phyloP scores from a whole-genome alignment of 371 early-diverging fungal species.

The Quaeritorhiza haematococci region DNA sequence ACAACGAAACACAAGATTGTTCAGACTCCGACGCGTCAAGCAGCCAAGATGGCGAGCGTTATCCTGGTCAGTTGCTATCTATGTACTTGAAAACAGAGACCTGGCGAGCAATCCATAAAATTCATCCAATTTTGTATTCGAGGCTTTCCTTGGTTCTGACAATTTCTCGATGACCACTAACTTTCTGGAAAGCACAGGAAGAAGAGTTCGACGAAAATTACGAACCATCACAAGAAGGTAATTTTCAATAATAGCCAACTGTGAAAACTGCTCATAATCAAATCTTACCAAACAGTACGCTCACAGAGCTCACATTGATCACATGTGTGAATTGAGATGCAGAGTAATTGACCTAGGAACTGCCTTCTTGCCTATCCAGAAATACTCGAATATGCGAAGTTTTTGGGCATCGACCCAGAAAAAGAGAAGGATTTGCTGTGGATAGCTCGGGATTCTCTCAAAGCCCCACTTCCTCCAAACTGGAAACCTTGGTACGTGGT shows the following conservation, averaged over 20 bases:
- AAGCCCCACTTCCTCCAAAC: slow-evolving; percentile 49
- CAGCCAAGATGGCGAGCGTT: no score
- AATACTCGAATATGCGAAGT: slow-evolving; percentile 52
- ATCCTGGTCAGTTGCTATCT: no score
- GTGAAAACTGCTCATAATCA: no score
- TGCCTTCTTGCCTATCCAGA: no score
- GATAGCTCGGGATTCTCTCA: slow-evolving; percentile 53
- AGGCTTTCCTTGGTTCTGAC: no score
- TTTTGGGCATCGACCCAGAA: slow-evolving; percentile 50
- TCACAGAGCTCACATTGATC: neutral
- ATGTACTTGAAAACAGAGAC: no score
- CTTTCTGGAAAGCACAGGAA: slow-evolving; percentile 6
- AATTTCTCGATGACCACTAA: neutral
- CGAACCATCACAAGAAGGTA: slow-evolving; percentile 51
- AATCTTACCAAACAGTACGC: neutral
- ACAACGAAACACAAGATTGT: no score
- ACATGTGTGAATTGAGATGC: neutral
- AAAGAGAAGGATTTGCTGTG: slow-evolving; percentile 47
- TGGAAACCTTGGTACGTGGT: slow-evolving; percentile 61
- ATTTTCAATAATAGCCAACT: no score
- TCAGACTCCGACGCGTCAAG: no score
- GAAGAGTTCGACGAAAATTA: slow-evolving; percentile 49
- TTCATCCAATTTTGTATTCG: no score
- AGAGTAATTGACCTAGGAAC: neutral
- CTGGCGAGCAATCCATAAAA: no score